Evolutionary conservation across 2,329 filamentous ascomycete species (phyloP), one percentile per base, ranked within the genome.

Genomic region (Ophiostoma tasmaniense): DNA sequence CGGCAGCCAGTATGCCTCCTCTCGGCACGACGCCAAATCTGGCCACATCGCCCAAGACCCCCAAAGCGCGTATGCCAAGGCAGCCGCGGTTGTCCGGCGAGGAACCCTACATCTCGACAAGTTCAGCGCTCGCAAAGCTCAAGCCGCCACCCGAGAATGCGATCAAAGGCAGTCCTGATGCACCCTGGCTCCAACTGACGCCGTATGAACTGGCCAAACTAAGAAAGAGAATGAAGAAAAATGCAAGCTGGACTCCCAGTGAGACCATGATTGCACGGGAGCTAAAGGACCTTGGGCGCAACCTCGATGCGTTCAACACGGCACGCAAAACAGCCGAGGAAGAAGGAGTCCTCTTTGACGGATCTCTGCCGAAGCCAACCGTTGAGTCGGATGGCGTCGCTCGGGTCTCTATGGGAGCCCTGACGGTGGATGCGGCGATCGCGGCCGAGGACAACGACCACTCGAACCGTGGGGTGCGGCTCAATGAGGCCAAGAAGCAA

Each of bases 211-310:
- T 90, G 64, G 87, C 87, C 0, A 85, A 87, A 72, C 82, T 95
- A 8, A 83, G 91, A 71, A 95, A 95, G 79, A 85, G 90, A 22
- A 95, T 95, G 91, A 95, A 95, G 84, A 95, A 95, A 82, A 95
- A 95, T 75, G 90, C 91, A 0, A 89, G 91, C 4, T 95, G 91
- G 91, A 88, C 87, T 2, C 91, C 91, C 0, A 93, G 90, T 72
- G 90, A 92, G 74, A 93, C 91, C 0, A 95, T 95, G 91, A 91
- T 94, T 72, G 86, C 90, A 20, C 84, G 91, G 37, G 91, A 94
- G 77, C 84, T 95, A 0, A 90, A 90, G 76, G 82, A 82, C 25
- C 83, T 92, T 22, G 88, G 88, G 1, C 87, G 91, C 62, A 88
- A 88, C 2, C 82, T 86, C 20, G 87, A 89, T 67, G 85, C 85